A percentile compares a stretch with the other conserved stretches of the same genome.
Evolutionary conservation across 768 basidiomycete species (phyloP).

Genomic region (Mycena maculata): DNA sequence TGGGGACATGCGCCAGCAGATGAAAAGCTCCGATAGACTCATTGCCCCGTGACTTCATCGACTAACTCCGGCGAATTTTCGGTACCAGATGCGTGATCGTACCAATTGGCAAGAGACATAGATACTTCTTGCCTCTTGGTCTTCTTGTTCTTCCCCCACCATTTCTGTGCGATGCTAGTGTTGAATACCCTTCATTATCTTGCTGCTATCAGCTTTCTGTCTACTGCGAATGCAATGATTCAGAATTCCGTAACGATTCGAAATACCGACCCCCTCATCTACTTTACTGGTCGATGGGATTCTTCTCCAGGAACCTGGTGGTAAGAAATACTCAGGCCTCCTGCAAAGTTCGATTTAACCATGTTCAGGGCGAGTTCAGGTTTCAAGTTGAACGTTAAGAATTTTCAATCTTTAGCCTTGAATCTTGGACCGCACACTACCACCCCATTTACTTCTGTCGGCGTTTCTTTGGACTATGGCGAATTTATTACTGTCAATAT

Average conservation of each 20-base stretch:
- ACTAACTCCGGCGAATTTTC: too few species aligned
- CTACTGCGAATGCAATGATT: too few species aligned
- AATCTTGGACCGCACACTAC: slow-evolving; percentile 64
- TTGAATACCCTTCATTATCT: too few species aligned
- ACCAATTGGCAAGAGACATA: too few species aligned
- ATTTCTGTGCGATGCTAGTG: too few species aligned
- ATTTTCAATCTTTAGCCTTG: slow-evolving; percentile 55
- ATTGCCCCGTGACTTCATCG: too few species aligned
- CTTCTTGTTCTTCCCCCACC: too few species aligned
- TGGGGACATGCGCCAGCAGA: too few species aligned
- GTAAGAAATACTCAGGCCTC: slow-evolving; percentile 42
- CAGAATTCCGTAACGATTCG: slow-evolving; percentile 37
- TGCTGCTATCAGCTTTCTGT: too few species aligned
- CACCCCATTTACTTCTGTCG: slow-evolving; percentile 56
- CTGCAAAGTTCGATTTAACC: not conserved
- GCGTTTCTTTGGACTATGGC: slow-evolving; percentile 61
- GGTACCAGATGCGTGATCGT: too few species aligned
- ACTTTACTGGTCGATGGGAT: slow-evolving; percentile 67
- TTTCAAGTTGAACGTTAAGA: slow-evolving; percentile 60
- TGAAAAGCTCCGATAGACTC: too few species aligned
- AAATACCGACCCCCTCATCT: slow-evolving; percentile 56
- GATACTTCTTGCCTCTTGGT: too few species aligned
- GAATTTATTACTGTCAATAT: slow-evolving; percentile 60
- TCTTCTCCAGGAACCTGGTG: slow-evolving; percentile 65
- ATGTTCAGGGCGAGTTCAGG: slow-evolving; percentile 62